Conservation (phyloP, 768 basidiomycete genomes). For the Paxillus ammoniavirescens region DNA sequence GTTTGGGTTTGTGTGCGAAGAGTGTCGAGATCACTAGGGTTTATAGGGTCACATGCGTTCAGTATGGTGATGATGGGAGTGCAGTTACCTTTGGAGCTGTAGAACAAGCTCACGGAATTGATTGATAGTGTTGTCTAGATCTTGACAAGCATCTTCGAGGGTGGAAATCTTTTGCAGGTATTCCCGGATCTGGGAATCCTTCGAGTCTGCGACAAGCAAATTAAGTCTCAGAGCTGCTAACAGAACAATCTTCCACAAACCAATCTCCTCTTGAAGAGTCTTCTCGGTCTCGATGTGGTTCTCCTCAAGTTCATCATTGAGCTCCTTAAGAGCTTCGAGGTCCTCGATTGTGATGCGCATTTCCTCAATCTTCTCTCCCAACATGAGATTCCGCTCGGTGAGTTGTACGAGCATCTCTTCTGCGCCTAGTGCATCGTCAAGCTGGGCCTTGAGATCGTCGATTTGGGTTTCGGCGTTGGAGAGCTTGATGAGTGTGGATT, state of each 20-base stretch:
- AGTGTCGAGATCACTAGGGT: slow-evolving; percentile 75
- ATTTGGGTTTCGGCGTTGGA: slow-evolving; percentile 89
- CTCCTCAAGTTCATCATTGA: slow-evolving; percentile 96
- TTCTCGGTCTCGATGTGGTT: slow-evolving; percentile 94
- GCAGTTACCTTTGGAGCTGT: slow-evolving; percentile 69
- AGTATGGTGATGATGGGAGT: neutral
- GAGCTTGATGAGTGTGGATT: slow-evolving; percentile 74
- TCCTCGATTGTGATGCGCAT: slow-evolving; percentile 97
- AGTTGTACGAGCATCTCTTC: slow-evolving; percentile 96
- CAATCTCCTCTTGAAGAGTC: slow-evolving; percentile 83
- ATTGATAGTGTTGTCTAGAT: slow-evolving; percentile 82
- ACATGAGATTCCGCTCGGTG: slow-evolving; percentile 89
- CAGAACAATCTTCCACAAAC: slow-evolving; percentile 40
- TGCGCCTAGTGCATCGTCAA: slow-evolving; percentile 92
- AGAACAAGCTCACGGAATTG: slow-evolving; percentile 94
- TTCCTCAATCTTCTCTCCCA: slow-evolving; percentile 98
- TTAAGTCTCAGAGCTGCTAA: neutral
- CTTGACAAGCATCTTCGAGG: slow-evolving; percentile 78
- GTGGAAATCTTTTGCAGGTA: slow-evolving; percentile 59
- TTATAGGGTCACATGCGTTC: slow-evolving; percentile 7
- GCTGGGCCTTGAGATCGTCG: slow-evolving; percentile 89
- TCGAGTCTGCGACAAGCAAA: slow-evolving; percentile 49
- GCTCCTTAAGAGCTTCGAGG: slow-evolving; percentile 91
- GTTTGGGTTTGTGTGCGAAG: slow-evolving; percentile 84
- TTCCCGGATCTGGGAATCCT: slow-evolving; percentile 70